A percentile compares a stretch with the other conserved stretches of the same genome.
These are phyloP conservation scores for Dryas integrifolia DNA, from an alignment of 331 rosid species.

Conservation along the genomic window DNA sequence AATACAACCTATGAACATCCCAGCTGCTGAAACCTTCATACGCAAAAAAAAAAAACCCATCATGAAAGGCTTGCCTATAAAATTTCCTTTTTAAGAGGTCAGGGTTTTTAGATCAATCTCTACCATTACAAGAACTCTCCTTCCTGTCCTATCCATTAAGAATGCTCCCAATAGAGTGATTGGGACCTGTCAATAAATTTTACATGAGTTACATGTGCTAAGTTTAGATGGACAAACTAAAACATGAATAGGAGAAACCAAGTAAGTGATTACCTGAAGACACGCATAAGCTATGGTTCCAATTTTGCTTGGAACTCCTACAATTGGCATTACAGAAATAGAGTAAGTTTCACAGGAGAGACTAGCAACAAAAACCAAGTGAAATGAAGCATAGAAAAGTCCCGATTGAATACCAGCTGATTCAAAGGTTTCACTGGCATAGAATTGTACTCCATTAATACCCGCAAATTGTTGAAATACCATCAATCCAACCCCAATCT, in stretches of 20 bases:
- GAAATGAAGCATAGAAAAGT: background rate
- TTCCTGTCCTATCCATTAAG: conserved; percentile 74
- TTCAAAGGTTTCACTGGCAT: conserved; percentile 44
- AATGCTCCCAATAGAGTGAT: conserved; percentile 63
- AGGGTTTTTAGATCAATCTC: background rate
- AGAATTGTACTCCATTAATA: conserved; percentile 42
- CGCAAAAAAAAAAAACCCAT: background rate
- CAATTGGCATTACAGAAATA: conserved; percentile 10
- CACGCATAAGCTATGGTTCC: conserved; percentile 70
- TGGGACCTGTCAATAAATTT: conserved; percentile 53
- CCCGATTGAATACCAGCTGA: conserved; percentile 34
- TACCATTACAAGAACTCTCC: conserved; percentile 73
- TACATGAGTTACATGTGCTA: background rate
- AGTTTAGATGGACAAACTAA: conserved; percentile 11
- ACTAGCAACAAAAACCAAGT: background rate
- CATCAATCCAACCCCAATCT: conserved; percentile 54
- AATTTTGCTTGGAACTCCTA: conserved; percentile 60
- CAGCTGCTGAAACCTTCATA: conserved; percentile 70
- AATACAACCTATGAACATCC: conserved; percentile 69
- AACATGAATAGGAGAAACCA: background rate
- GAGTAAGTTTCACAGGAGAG: conserved; percentile 5
- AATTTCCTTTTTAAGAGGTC: background rate
- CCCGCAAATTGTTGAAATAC: conserved; percentile 51
- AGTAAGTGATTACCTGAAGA: conserved; percentile 43
- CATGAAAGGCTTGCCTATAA: conserved; percentile 5